Base-by-base conservation (phyloP, 1,139 yeast species). In the Geotrichum restrictum region DNA sequence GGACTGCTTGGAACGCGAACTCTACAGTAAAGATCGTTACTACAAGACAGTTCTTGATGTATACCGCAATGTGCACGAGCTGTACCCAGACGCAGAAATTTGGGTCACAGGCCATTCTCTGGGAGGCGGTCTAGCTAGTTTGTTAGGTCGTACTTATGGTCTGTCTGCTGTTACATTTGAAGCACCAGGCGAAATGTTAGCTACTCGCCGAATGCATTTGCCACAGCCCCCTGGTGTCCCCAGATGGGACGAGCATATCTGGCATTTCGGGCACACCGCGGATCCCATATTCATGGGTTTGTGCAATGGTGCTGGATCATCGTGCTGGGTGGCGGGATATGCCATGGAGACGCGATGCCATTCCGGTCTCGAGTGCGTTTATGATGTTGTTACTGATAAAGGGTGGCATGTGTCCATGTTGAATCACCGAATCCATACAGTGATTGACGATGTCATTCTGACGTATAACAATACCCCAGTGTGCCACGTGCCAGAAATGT, bases 341-440 rank as follows among this genome's bases (percentile, higher is more conserved):
- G 98, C 98, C 10, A 85, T 93, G 97, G 98, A 93, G 67, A 85
- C 97, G 0, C 84, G 85, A 39, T 93, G 99, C 65, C 99, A 93
- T 67, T 81, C 96, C 0, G 99, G 98, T 0, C 78, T 79, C 64
- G 82, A 82, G 53, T 93, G 98, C 67, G 78, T 85, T 19, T 94
- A 93, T 70, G 98, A 93, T 64, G 93, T 86, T 19, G 96, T 91
- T 14, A 77, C 79, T 3, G 98, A 93, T 62, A 73, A 78, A 58
- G 98, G 98, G 2, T 93, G 98, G 98, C 83, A 82, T 61, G 94
- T 91, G 13, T 88, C 85, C 60, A 71, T 94, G 67, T 74, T 88
- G 59, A 88, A 93, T 67, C 99, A 93, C 68, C 76, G 97, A 41
- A 88, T 93, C 55, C 95, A 86, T 62, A 86, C 91, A 0, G 96